Evolutionary conservation across 2,329 filamentous ascomycete genomes (phyloP).

Genomic region (Diaporthe sp.): DNA sequence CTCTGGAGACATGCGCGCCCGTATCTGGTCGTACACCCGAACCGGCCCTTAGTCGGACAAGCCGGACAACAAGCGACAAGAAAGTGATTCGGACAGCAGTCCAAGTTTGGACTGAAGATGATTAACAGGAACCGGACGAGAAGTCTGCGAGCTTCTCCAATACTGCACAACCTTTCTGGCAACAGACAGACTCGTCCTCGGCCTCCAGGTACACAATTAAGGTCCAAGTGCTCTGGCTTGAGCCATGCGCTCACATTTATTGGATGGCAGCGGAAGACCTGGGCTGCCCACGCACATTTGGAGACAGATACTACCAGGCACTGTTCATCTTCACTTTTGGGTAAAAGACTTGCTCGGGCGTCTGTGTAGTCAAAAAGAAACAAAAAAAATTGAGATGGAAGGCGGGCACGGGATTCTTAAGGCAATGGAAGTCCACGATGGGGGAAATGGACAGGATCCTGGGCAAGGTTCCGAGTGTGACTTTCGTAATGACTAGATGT

Average conservation of each 20-base stretch:
- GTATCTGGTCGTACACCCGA: slow-evolving; percentile 90
- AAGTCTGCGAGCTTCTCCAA: background rate
- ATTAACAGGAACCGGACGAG: background rate
- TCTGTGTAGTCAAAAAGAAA: slow-evolving; percentile 33
- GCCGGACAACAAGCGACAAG: background rate
- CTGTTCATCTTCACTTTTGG: slow-evolving; percentile 35
- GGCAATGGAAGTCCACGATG: slow-evolving; percentile 28
- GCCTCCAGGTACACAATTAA: background rate
- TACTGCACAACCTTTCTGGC: background rate
- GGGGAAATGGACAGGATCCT: slow-evolving; percentile 1
- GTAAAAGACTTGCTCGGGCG: slow-evolving; percentile 22
- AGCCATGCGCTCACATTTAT: background rate
- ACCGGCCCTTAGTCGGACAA: slow-evolving; percentile 45
- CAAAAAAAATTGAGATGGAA: slow-evolving; percentile 19
- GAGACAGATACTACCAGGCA: background rate
- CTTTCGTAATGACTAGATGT: slow-evolving; percentile 39
- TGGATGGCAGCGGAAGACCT: background rate
- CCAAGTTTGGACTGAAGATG: background rate
- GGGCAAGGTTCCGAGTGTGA: slow-evolving; percentile 12
- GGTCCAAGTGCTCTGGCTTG: background rate
- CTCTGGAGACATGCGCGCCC: slow-evolving; percentile 96
- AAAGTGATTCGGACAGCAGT: no score
- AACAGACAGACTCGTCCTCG: background rate
- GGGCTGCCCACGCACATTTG: background rate
- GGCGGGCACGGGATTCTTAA: background rate